Evolutionary conservation across 371 early-diverging fungal species (phyloP).

Genomic region (Apophysomyces elegans): DNA sequence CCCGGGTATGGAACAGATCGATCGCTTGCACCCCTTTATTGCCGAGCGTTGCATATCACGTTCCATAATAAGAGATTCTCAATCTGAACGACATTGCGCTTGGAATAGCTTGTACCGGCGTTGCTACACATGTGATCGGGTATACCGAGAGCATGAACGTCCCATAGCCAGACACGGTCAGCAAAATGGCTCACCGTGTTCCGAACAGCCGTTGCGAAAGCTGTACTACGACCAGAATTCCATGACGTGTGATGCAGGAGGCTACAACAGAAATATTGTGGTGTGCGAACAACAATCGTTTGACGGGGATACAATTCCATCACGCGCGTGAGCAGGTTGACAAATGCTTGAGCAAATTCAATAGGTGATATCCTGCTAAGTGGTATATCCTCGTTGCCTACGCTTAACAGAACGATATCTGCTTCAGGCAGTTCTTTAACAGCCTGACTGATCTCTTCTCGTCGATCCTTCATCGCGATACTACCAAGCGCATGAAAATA

Average conservation of each 20-base stretch:
- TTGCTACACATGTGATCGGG: conserved; percentile 34
- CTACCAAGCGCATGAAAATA: conserved; percentile 31
- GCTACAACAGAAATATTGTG: conserved; percentile 43
- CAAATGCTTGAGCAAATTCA: conserved; percentile 27
- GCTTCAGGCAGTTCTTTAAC: conserved; percentile 20
- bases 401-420: conserved; percentile 36
- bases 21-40: background rate
- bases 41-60: conserved; percentile 25
- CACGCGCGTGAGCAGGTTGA: conserved; percentile 21
- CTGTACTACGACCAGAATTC: conserved; percentile 43
- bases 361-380: conserved; percentile 26
- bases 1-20: too few relatives aligned
- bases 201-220: conserved; percentile 36
- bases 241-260: conserved; percentile 34
- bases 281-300: conserved; percentile 41
- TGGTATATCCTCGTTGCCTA: conserved; percentile 43
- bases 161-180: conserved; percentile 36
- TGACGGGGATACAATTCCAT: conserved; percentile 38
- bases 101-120: conserved; percentile 33
- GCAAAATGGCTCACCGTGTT: conserved; percentile 18
- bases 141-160: conserved; percentile 40
- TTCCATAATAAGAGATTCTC: conserved; percentile 47
- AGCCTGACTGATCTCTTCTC: conserved; percentile 12
- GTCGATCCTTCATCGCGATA: conserved; percentile 20
- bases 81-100: conserved; percentile 37